A percentile compares a stretch with the other conserved stretches of the same genome.
Evolutionary conservation across 164 flowering plant genomes (phyloP).

Genomic region (Piper longum): DNA sequence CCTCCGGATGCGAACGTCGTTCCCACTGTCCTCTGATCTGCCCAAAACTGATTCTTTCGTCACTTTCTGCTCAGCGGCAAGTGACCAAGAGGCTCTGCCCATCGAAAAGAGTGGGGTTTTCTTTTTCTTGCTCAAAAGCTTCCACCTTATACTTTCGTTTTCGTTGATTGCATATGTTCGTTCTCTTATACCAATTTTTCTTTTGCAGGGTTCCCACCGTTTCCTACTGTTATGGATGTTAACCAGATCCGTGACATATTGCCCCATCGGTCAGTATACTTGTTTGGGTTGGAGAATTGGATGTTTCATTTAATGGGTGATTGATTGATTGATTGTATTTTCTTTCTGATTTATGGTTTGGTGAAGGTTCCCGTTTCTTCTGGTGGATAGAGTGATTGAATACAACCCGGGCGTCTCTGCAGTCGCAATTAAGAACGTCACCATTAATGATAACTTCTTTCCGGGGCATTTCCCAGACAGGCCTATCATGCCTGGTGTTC

Average conservation of each 20-base stretch:
- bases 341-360: neutral
- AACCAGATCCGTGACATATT: conserved; percentile 75
- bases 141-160: neutral
- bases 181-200: neutral
- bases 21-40: conserved; percentile 1
- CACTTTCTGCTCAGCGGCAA: conserved; percentile 7
- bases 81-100: conserved; percentile 9
- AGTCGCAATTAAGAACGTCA: conserved; percentile 90
- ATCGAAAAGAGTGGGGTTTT: conserved; percentile 18
- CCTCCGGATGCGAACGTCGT: neutral
- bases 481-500: conserved; percentile 99
- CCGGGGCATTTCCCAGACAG: conserved; percentile 98
- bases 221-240: conserved; percentile 78
- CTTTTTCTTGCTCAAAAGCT: neutral
- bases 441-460: conserved; percentile 90
- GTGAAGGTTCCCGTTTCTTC: conserved; percentile 75
- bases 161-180: neutral
- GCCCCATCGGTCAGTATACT: conserved; percentile 57
- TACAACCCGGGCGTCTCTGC: conserved; percentile 87
- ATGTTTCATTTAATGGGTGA: neutral
- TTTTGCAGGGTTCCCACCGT: conserved; percentile 48
- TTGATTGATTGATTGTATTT: neutral
- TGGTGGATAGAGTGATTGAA: conserved; percentile 92
- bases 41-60: conserved; percentile 1
- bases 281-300: neutral